Percentiles rank a stretch among this genome's conserved stretches.
phyloP scores from a whole-genome alignment of 2,329 filamentous ascomycete genomes.

The Aspergillus nomiae region DNA sequence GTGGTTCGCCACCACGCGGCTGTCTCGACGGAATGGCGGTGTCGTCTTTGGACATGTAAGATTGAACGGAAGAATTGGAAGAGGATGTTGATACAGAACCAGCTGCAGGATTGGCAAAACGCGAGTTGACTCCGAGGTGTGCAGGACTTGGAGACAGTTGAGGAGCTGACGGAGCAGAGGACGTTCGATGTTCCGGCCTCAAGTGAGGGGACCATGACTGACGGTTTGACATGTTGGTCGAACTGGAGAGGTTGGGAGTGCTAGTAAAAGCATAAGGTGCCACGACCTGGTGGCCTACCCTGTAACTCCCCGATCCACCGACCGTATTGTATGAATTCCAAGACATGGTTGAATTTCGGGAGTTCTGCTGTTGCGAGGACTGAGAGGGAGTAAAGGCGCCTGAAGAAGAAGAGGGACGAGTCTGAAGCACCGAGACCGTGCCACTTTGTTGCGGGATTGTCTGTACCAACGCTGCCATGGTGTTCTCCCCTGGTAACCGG shows the following conservation, averaged over 20 bases:
- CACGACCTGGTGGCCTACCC: constrained; percentile 60
- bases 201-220: constrained; percentile 57
- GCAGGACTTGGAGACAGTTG: constrained; percentile 38
- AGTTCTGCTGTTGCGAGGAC: constrained; percentile 40
- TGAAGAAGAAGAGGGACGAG: constrained; percentile 66
- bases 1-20: constrained; percentile 33
- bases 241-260: constrained; percentile 65
- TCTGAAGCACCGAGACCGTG: constrained; percentile 75
- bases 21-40: constrained; percentile 45
- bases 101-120: constrained; percentile 49
- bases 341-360: constrained; percentile 41
- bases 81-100: constrained; percentile 57
- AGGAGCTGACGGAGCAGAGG: constrained; percentile 53
- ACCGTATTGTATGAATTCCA: constrained; percentile 45
- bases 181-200: constrained; percentile 58
- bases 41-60: constrained; percentile 53
- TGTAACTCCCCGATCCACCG: constrained; percentile 46
- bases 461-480: constrained; percentile 84
- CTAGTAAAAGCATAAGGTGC: constrained; percentile 77
- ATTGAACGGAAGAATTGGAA: constrained; percentile 50
- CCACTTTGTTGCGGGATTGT: constrained; percentile 74
- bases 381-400: constrained; percentile 54
- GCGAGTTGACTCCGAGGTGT: constrained; percentile 34
- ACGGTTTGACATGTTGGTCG: constrained; percentile 52
- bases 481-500: constrained; percentile 41